Evolutionary conservation across 768 basidiomycete genomes (phyloP).

Genomic region (Amanita rimosa): DNA sequence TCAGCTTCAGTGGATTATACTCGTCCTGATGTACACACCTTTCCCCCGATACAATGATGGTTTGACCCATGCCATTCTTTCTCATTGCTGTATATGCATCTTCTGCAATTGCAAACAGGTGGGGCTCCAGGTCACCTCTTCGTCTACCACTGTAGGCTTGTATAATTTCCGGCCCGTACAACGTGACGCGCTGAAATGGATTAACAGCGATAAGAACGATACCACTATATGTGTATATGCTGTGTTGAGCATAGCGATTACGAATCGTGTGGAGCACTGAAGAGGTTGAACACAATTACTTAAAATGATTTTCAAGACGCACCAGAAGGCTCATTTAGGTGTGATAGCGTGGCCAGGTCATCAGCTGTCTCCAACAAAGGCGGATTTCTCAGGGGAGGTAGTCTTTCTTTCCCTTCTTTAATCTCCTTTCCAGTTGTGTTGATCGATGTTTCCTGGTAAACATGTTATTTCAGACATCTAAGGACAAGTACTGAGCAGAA

Average conservation of each 20-base stretch:
- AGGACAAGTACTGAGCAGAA: constrained; percentile 6
- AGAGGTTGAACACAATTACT: background rate
- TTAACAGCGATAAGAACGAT: constrained; percentile 99
- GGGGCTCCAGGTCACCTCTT: constrained; percentile 93
- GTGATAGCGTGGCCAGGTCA: constrained; percentile 94
- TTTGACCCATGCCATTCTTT: constrained; percentile 88
- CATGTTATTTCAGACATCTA: constrained; percentile 7
- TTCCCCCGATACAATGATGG: constrained; percentile 97
- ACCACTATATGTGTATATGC: constrained; percentile 98
- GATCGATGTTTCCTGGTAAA: constrained; percentile 58
- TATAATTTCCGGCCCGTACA: constrained; percentile 95
- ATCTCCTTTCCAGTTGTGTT: constrained; percentile 75
- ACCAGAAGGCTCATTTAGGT: constrained; percentile 98
- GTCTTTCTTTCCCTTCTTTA: constrained; percentile 63
- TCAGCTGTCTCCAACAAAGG: constrained; percentile 94
- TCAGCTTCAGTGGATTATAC: constrained; percentile 4
- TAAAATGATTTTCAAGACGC: constrained; percentile 12
- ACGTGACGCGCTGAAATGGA: constrained; percentile 93
- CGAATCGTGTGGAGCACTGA: constrained; percentile 93
- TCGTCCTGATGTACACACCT: constrained; percentile 40
- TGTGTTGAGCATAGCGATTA: constrained; percentile 93
- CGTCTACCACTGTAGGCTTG: constrained; percentile 90
- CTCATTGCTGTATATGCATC: constrained; percentile 98
- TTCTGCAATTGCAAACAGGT: constrained; percentile 97
- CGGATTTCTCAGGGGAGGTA: constrained; percentile 94